phyloP scores from a whole-genome alignment of 148 eudicot species.

The Rhododendron kiyosumense region DNA sequence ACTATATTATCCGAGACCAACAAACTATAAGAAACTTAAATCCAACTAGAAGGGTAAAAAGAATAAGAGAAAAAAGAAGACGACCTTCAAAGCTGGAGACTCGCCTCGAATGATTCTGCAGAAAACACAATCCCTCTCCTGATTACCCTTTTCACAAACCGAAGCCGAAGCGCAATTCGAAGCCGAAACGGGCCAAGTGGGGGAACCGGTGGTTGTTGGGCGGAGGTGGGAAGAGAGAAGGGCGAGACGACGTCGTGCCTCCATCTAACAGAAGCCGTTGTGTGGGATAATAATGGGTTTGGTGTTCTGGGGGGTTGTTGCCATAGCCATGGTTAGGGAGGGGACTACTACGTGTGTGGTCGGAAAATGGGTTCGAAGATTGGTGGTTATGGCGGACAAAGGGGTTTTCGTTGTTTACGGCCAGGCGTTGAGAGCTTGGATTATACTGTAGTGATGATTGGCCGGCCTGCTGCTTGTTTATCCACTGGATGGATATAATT shows the following conservation, averaged over 20 bases:
- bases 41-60: background rate
- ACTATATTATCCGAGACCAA: background rate
- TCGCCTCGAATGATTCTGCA: conserved; percentile 64
- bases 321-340: background rate
- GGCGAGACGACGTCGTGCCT: conserved; percentile 64
- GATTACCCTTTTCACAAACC: conserved; percentile 9
- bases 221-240: conserved; percentile 51
- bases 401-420: background rate
- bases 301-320: background rate
- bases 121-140: conserved; percentile 47
- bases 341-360: background rate
- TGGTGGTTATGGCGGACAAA: conserved; percentile 1
- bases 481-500: background rate
- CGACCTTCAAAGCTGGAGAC: conserved; percentile 86
- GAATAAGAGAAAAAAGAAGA: background rate
- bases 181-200: conserved; percentile 18
- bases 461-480: background rate
- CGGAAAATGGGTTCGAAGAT: background rate
- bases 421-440: background rate
- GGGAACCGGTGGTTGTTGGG: conserved; percentile 2
- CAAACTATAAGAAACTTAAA: too few species aligned
- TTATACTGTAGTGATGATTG: background rate
- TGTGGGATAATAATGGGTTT: background rate
- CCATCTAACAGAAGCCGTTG: conserved; percentile 20
- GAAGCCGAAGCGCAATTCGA: conserved; percentile 28